Evolutionary conservation across 1,139 yeast genomes (phyloP), one percentile per base, ranked within the genome.

Genomic region (Magnusiomyces ingens): DNA sequence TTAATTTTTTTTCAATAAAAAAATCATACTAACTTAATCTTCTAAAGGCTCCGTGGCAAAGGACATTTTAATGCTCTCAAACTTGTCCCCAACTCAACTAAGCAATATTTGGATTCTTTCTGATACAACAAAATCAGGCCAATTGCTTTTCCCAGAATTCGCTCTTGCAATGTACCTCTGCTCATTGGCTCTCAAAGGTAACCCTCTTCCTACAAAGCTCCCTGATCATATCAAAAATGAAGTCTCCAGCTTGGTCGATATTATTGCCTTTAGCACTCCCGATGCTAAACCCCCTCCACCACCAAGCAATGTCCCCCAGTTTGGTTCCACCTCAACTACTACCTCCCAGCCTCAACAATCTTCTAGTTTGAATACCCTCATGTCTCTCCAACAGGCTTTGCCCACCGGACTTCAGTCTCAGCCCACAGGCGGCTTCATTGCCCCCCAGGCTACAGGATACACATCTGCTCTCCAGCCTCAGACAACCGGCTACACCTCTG

Each of bases 161-260:
- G 96, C 96, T 12, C 75, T 91, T 62, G 95, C 96, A 17, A 82
- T 93, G 76, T 95, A 89, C 67, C 76, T 93, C 60, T 90, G 96
- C 66, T 86, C 88, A 60, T 71, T 81, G 65, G 85, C 85, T 0
- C 75, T 88, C 61, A 81, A 82, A 62, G 96, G 96, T 26, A 87
- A 84, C 55, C 74, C 84, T 1, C 74, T 91, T 55, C 98, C 99
- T 1, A 75, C 75, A 42, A 75, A 74, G 32, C 71, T 93, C 58
- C 96, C 95, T 21, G 80, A 79, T 18, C 82, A 78, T 60, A 80
- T 91, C 73, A 74, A 74, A 62, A 87, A 88, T 65, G 98, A 93
- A 68, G 97, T 93, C 10, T 78, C 83, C 50, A 81, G 91, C 61
- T 82, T 88, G 70, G 94, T 91, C 37, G 96, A 91, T 67, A 87